phyloP scores from a whole-genome alignment of 2,329 filamentous ascomycete species.

The Paecilomyces sp. region DNA sequence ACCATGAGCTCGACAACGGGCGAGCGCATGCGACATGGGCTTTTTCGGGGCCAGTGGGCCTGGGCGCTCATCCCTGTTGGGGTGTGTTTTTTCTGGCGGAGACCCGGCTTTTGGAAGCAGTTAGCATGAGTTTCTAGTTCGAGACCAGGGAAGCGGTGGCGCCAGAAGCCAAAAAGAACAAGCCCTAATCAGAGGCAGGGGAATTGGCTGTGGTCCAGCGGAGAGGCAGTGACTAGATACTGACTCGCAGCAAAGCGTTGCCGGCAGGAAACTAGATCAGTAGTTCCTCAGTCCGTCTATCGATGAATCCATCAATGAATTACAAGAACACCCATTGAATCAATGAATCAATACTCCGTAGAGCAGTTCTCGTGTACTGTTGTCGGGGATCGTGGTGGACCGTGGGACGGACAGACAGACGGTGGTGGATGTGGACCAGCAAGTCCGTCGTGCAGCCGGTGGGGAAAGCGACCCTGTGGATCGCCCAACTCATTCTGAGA shows the following conservation, averaged over 20 bases:
- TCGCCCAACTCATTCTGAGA: neutral
- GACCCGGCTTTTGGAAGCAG: neutral
- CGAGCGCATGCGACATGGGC: slow-evolving; percentile 1
- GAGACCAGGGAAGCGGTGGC: neutral
- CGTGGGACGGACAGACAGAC: neutral
- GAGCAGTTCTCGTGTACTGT: neutral
- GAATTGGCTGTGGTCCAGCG: neutral
- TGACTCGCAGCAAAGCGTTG: neutral
- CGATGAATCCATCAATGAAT: too few species aligned
- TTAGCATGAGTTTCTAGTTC: neutral
- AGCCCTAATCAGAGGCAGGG: neutral
- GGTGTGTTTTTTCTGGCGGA: neutral
- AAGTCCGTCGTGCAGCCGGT: neutral
- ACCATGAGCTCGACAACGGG: slow-evolving; percentile 4
- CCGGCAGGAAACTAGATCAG: neutral
- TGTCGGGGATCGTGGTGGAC: neutral
- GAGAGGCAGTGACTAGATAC: neutral
- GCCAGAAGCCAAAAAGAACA: neutral
- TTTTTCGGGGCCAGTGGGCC: slow-evolving; percentile 2
- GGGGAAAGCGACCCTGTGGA: neutral
- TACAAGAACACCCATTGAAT: too few species aligned
- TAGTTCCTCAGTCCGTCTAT: too few species aligned
- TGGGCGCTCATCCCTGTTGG: neutral
- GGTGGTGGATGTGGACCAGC: neutral
- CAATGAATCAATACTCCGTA: too few species aligned